phyloP scores from a whole-genome alignment of 2,329 filamentous ascomycete genomes.

The Lachnellula willkommii region DNA sequence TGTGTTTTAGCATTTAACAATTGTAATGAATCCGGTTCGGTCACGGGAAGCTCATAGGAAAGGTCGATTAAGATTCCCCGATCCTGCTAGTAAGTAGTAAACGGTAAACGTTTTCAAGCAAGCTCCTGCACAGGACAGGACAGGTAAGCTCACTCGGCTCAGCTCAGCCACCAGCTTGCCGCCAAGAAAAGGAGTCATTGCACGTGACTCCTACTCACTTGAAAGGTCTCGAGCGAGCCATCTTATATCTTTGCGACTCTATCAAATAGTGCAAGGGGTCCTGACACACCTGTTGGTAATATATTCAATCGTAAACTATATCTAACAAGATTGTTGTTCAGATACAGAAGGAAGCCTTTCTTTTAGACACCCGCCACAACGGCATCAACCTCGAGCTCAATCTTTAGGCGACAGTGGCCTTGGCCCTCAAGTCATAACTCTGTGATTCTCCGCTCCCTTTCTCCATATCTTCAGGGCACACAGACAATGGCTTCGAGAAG shows the following conservation, averaged over 20 bases:
- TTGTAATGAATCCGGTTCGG: too few species aligned
- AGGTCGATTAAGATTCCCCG: too few species aligned
- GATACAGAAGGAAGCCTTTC: not conserved
- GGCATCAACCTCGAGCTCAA: not conserved
- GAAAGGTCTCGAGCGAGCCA: not conserved
- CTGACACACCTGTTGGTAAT: not conserved
- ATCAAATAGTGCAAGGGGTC: not conserved
- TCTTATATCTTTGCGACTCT: not conserved
- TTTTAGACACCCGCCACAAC: not conserved
- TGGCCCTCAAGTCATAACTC: conserved; percentile 8
- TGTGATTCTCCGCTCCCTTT: not conserved
- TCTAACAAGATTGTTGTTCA: not conserved
- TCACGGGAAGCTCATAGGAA: too few species aligned
- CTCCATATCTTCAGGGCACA: not conserved
- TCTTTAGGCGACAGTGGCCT: conserved; percentile 17
- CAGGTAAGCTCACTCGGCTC: not conserved
- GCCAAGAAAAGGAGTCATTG: not conserved
- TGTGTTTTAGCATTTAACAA: too few species aligned
- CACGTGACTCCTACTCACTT: not conserved
- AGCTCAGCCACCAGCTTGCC: not conserved
- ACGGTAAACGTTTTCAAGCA: not conserved
- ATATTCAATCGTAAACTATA: too few species aligned
- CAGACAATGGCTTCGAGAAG: conserved; percentile 27
- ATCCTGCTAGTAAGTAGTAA: too few species aligned
- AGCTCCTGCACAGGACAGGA: not conserved